Percentiles rank a stretch among this genome's conserved stretches.
These are phyloP conservation scores for Oxyria digyna DNA, from an alignment of 148 eudicot species.

Conservation along the genomic window DNA sequence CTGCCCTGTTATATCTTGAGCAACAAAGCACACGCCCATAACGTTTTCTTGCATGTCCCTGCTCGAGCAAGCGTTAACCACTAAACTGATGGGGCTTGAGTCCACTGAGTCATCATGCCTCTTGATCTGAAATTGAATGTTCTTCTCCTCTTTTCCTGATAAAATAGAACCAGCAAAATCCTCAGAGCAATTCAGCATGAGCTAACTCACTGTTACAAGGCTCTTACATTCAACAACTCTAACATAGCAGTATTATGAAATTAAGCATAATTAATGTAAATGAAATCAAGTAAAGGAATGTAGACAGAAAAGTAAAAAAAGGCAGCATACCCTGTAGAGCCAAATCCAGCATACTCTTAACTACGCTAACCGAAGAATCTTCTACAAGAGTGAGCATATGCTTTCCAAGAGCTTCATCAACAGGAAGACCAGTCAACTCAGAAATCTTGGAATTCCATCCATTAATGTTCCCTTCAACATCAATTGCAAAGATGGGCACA, in stretches of 20 bases:
- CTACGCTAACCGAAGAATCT: constrained; percentile 51
- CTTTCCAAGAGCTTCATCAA: constrained; percentile 56
- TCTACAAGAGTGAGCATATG: constrained; percentile 63
- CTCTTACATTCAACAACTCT: background rate
- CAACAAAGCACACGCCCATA: constrained; percentile 79
- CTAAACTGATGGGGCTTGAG: constrained; percentile 52
- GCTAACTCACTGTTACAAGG: background rate
- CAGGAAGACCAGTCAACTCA: constrained; percentile 63
- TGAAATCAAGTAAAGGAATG: background rate
- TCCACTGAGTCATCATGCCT: constrained; percentile 40
- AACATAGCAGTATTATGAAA: background rate
- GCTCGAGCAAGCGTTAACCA: constrained; percentile 86
- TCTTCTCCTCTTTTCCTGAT: constrained; percentile 74
- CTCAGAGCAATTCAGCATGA: background rate
- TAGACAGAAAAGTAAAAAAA: background rate
- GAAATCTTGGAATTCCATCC: constrained; percentile 93
- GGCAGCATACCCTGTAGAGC: constrained; percentile 60
- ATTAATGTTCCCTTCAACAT: constrained; percentile 58
- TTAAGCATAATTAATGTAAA: background rate
- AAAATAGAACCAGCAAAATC: background rate
- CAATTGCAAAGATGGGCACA: constrained; percentile 88
- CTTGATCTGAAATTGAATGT: constrained; percentile 66
- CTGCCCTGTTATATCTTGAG: constrained; percentile 75
- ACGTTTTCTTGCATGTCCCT: constrained; percentile 51
- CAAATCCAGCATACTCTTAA: constrained; percentile 52